Base-by-base conservation (phyloP, 306 rosid genomes). In the Myrica gale region DNA sequence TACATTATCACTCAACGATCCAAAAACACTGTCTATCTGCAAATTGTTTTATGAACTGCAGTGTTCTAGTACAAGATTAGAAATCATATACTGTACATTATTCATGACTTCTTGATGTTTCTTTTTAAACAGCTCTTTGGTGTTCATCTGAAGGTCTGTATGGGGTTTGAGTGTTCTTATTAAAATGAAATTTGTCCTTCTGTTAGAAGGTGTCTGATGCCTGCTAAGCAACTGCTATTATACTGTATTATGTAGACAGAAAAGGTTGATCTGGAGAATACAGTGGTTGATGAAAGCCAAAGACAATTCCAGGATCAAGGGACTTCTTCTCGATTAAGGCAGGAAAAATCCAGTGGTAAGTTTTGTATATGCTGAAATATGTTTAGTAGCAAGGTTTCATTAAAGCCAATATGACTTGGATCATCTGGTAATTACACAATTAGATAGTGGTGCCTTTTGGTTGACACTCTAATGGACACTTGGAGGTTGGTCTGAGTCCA, bases 261-360 rank as follows among this genome's bases (percentile, higher is more conserved):
- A 85, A 96, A 96, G 85, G 99, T 96, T 73, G 99, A 96, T 85
- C 87, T 96, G 89, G 99, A 96, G 88, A 87, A 96, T 81, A 96
- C 99, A 69, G 99, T 96, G 42, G 99, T 96, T 71, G 99, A 92
- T 81, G 99, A 96, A 92, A 90, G 97, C 87, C 99, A 92, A 79
- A 88, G 96, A 83, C 97, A 96, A 86, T 78, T 79, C 66, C 87
- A 89, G 69, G 97, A 90, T 81, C 81, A 82, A 63, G 89, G 85
- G 83, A 73, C 86, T 53, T 88, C 92, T 80, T 79, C 93, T 79
- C 73, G 80, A 82, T 84, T 55, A 74, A 85, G 86, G 65, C 90
- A 83, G 76, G 98, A 90, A 78, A 96, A 90, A 77, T 89, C 57
- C 62, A 92, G 97, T 72, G 99, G 99, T 92, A 86, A 67, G 92